These are phyloP conservation scores for Acacia concinna DNA, from an alignment of 331 rosid genomes.

Conservation along the genomic window DNA sequence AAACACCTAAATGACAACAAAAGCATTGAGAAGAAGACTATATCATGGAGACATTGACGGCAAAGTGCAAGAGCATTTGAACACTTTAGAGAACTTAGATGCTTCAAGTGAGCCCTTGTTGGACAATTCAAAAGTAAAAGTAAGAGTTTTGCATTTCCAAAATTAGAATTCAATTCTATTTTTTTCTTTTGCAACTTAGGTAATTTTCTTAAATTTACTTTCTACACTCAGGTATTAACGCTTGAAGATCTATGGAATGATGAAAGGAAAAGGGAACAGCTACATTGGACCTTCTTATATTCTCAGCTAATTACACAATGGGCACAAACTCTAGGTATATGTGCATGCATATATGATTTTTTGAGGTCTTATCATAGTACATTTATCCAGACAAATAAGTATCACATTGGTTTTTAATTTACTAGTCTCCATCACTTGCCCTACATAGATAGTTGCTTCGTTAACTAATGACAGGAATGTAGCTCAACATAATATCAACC, in stretches of 20 bases:
- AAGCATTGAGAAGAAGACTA: conserved; percentile 78
- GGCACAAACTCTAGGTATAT: conserved; percentile 89
- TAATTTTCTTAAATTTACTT: neutral
- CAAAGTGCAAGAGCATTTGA: conserved; percentile 57
- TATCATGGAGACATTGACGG: conserved; percentile 86
- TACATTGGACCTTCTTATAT: conserved; percentile 81
- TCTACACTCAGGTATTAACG: conserved; percentile 37
- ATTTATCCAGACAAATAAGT: neutral
- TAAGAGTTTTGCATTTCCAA: conserved; percentile 25
- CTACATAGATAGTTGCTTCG: neutral
- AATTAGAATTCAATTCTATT: neutral
- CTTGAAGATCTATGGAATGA: conserved; percentile 76
- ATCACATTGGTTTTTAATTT: conserved; percentile 1
- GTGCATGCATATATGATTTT: conserved; percentile 2
- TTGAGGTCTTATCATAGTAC: conserved; percentile 3
- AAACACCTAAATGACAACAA: conserved; percentile 54
- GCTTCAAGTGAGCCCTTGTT: conserved; percentile 68
- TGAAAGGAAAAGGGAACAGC: conserved; percentile 67
- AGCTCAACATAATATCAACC: neutral
- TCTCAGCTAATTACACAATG: conserved; percentile 81
- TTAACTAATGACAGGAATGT: neutral
- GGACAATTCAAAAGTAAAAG: conserved; percentile 39
- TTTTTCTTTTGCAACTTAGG: neutral
- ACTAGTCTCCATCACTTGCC: conserved; percentile 4
- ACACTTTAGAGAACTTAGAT: conserved; percentile 46